A percentile compares a stretch with the other conserved stretches of the same genome.
These are phyloP conservation scores for Hexamita inflata DNA, from an alignment of 208 protist genomes.

Conservation along the genomic window DNA sequence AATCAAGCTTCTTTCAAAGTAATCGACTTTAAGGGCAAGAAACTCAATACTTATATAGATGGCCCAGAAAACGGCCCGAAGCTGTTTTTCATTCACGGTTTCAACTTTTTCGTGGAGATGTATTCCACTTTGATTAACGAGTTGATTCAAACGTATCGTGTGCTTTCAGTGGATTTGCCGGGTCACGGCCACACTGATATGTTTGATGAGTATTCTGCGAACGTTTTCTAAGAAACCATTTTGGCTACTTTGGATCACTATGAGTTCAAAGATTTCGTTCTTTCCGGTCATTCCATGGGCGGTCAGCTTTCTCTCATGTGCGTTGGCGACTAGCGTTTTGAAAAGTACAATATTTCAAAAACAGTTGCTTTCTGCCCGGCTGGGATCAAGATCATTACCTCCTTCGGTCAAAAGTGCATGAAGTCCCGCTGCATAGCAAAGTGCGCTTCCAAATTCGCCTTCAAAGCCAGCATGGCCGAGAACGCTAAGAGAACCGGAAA, in stretches of 20 bases:
- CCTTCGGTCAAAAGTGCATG: neutral
- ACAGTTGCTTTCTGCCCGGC: neutral
- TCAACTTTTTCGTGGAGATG: neutral
- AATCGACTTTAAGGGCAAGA: no score
- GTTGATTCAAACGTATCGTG: neutral
- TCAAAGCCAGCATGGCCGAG: neutral
- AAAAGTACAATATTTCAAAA: neutral
- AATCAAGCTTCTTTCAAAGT: no score
- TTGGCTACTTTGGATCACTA: neutral
- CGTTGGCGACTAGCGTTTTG: neutral
- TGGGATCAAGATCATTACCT: neutral
- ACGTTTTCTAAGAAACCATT: neutral
- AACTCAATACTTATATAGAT: no score
- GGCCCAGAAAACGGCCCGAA: no score
- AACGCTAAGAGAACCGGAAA: neutral
- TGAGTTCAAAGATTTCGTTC: neutral
- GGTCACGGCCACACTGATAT: neutral
- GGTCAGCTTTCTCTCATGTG: neutral
- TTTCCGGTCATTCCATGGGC: neutral
- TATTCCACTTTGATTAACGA: neutral
- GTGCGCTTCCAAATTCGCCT: neutral
- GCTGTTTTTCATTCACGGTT: neutral
- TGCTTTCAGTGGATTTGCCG: neutral
- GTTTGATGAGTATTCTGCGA: neutral
- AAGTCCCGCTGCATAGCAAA: neutral